These are phyloP conservation scores for Tetrapisispora namnaoensis DNA, from an alignment of 805 yeast genomes.

Conservation along the genomic window DNA sequence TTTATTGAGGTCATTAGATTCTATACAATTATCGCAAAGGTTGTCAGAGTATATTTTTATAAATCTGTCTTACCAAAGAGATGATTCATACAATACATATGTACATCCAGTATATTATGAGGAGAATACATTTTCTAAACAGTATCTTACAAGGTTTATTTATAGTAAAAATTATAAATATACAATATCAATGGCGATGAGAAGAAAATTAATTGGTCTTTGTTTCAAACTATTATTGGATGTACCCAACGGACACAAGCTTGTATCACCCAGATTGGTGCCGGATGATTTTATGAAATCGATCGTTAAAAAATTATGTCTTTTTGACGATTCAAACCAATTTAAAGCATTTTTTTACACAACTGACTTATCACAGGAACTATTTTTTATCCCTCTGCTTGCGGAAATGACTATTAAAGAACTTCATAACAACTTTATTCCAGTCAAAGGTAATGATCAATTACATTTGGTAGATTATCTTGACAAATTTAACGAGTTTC, in stretches of 20 bases:
- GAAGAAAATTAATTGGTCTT: conserved; percentile 13
- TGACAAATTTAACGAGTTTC: not conserved
- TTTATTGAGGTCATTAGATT: conserved; percentile 11
- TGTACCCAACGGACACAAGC: conserved; percentile 13
- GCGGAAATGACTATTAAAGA: conserved; percentile 17
- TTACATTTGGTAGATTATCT: not conserved
- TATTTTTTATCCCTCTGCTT: conserved; percentile 16
- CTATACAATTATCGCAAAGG: conserved; percentile 8
- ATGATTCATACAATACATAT: conserved; percentile 2
- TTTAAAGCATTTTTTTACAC: conserved; percentile 16
- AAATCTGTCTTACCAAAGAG: conserved; percentile 7
- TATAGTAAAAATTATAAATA: conserved; percentile 9
- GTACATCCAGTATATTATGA: conserved; percentile 15
- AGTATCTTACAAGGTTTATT: conserved; percentile 10
- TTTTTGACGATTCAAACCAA: conserved; percentile 11
- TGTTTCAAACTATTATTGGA: conserved; percentile 12
- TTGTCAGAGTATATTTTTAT: conserved; percentile 17
- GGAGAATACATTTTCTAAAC: conserved; percentile 10
- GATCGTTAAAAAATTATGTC: conserved; percentile 9
- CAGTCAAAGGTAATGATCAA: not conserved
- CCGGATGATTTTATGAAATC: conserved; percentile 9
- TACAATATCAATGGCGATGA: conserved; percentile 13
- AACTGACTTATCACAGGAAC: conserved; percentile 7
- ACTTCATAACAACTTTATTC: not conserved
- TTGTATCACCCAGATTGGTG: conserved; percentile 9